Percentiles rank a stretch among this genome's conserved stretches.
Conservation (phyloP, 352 stramenopile genomes). For the Paralagenidium karlingii region DNA sequence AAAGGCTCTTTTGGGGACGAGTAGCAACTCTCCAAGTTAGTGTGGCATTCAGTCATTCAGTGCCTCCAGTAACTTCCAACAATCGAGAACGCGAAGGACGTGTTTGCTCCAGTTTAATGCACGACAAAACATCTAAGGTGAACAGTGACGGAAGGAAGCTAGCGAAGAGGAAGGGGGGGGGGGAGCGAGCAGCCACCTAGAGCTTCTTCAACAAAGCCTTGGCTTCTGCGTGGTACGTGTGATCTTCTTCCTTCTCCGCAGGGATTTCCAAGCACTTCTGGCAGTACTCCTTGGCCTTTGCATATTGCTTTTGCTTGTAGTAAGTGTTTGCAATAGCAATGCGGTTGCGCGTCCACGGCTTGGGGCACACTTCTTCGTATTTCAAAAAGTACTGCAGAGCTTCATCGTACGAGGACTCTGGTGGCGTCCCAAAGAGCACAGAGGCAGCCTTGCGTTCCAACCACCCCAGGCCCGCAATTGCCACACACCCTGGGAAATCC, state of each 20-base stretch:
- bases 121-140: no score
- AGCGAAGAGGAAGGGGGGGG: not conserved
- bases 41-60: no score
- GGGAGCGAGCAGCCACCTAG: slow-evolving; percentile 6
- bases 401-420: slow-evolving; percentile 73
- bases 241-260: slow-evolving; percentile 44
- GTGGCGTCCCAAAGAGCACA: slow-evolving; percentile 69
- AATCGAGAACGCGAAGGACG: no score
- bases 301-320: slow-evolving; percentile 60
- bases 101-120: no score
- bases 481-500: slow-evolving; percentile 39
- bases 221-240: slow-evolving; percentile 57
- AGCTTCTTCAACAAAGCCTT: slow-evolving; percentile 49
- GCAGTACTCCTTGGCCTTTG: slow-evolving; percentile 53
- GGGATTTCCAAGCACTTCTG: slow-evolving; percentile 54
- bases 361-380: slow-evolving; percentile 53
- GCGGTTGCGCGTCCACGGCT: slow-evolving; percentile 79
- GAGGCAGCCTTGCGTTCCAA: slow-evolving; percentile 72
- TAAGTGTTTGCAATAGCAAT: slow-evolving; percentile 73
- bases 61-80: no score
- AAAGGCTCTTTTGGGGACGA: no score
- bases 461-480: slow-evolving; percentile 76
- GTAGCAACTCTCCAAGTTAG: no score
- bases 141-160: no score
- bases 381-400: slow-evolving; percentile 62